Conservation (phyloP, 371 early-diverging fungal genomes). For the Mucor indicus region DNA sequence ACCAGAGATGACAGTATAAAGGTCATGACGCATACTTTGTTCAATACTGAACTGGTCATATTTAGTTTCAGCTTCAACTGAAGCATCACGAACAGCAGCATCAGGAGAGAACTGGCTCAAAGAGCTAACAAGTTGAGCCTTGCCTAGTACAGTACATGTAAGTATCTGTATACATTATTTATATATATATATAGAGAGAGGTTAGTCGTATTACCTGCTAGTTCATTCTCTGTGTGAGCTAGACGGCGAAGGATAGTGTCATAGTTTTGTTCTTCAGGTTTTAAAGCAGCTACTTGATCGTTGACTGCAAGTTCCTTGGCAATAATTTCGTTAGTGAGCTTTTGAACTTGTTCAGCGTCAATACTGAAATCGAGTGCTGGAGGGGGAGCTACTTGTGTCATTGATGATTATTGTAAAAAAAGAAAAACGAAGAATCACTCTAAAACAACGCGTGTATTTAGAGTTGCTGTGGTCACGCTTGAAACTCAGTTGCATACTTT, state of each 20-base stretch:
- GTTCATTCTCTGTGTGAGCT: slow-evolving; percentile 49
- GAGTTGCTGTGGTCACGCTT: too few relatives aligned
- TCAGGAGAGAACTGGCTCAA: slow-evolving; percentile 68
- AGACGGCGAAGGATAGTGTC: slow-evolving; percentile 62
- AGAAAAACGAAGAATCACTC: too few relatives aligned
- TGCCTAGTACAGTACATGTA: slow-evolving; percentile 19
- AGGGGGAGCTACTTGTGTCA: slow-evolving; percentile 38
- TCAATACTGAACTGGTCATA: slow-evolving; percentile 74
- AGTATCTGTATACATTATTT: background rate
- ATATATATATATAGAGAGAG: too few relatives aligned
- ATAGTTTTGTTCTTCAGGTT: slow-evolving; percentile 51
- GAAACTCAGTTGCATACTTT: too few relatives aligned
- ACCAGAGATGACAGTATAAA: slow-evolving; percentile 61
- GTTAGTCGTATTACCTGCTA: background rate
- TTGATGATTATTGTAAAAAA: too few relatives aligned
- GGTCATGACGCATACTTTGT: slow-evolving; percentile 73
- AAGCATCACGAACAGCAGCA: slow-evolving; percentile 69
- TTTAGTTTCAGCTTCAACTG: slow-evolving; percentile 59
- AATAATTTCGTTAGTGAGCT: slow-evolving; percentile 35
- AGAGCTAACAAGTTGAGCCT: slow-evolving; percentile 51
- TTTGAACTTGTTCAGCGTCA: slow-evolving; percentile 34
- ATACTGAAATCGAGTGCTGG: slow-evolving; percentile 45
- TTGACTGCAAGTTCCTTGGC: slow-evolving; percentile 34
- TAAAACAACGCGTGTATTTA: too few relatives aligned
- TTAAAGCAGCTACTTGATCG: slow-evolving; percentile 50